Evolutionary conservation across 495 filamentous ascomycete species (phyloP), one percentile per base, ranked within the genome.

Genomic region (Letharia columbiana): DNA sequence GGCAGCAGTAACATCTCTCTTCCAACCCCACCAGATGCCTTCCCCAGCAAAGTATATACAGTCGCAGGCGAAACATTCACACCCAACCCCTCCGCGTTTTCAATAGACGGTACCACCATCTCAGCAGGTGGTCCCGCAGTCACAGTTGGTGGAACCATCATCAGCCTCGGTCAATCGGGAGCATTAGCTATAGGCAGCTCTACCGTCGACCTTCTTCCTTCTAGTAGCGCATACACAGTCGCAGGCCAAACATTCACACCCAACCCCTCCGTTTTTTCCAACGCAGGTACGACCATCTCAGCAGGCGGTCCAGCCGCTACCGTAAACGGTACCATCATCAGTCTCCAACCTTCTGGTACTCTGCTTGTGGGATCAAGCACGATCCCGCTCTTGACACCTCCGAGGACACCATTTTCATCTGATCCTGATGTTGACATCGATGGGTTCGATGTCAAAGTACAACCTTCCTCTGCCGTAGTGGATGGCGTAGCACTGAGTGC

Each of bases 81-180:
- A 4, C 60, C 68, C 11, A 60, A 67, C 28, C 47, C 65, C 9
- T 47, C 68, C n/a, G 60, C 60, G 8, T 60, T 64, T 33, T 31
- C 41, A 15, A 52, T 70, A 15, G 58, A 23, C n/a, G 66, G 64
- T 13, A 62, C 41, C 4, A 61, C 39, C 50, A 33, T 70, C 37
- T 45, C 52, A 42, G 67, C 69, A 20, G 69, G 69, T 17, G 57
- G 20, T n/a, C 47, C 57, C n/a, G 50, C 67, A 13, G 37, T 66
- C 23, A 63, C 59, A n/a, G 28, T 66, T 31, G 18, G 31, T 17
- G 66, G 62, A 35, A 70, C 60, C 3, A 45, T 63, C n/a, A n/a
- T 57, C 23, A 58, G 52, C 37, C 56, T 65, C 23, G 40, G 58
- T 8, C 37, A 18, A 37, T 10, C 23, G 11, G 64, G 60, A n/a